These are phyloP conservation scores for Leishmania turanica DNA, from an alignment of 208 protist genomes.

Conservation along the genomic window DNA sequence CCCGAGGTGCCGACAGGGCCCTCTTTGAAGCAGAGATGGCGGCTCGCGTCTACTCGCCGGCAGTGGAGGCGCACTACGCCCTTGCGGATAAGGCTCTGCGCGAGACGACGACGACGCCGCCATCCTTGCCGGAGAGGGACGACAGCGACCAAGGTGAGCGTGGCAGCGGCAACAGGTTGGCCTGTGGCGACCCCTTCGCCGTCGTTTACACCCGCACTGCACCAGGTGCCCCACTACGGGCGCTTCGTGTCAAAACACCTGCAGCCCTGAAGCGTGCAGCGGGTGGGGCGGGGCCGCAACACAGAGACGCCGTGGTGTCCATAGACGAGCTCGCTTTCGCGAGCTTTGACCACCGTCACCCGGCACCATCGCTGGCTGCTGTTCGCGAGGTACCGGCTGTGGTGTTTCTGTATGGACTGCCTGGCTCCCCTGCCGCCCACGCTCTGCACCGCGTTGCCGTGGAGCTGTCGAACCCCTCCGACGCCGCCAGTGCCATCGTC, in stretches of 20 bases:
- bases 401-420: constrained; percentile 66
- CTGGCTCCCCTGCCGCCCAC: constrained; percentile 45
- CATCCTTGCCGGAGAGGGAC: not conserved
- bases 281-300: not conserved
- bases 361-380: not conserved
- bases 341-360: constrained; percentile 13
- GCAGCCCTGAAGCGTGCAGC: not conserved
- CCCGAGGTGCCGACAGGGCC: constrained; percentile 13
- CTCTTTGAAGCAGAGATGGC: constrained; percentile 56
- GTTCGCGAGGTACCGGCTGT: constrained; percentile 10
- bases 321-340: constrained; percentile 4
- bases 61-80: constrained; percentile 65
- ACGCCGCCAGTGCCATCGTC: not conserved
- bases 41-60: constrained; percentile 55
- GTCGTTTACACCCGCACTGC: constrained; percentile 10
- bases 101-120: not conserved
- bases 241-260: not conserved
- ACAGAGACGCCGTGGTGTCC: not conserved
- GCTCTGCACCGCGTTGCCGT: constrained; percentile 30
- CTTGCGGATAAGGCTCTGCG: constrained; percentile 32
- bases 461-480: constrained; percentile 5
- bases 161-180: not conserved
- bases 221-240: not conserved
- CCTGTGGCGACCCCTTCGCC: constrained; percentile 29
- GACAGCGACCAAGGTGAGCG: not conserved